A percentile compares a stretch with the other conserved stretches of the same genome.
phyloP scores from a whole-genome alignment of 176 grass and related monocot genomes.

The Juncus effusus region DNA sequence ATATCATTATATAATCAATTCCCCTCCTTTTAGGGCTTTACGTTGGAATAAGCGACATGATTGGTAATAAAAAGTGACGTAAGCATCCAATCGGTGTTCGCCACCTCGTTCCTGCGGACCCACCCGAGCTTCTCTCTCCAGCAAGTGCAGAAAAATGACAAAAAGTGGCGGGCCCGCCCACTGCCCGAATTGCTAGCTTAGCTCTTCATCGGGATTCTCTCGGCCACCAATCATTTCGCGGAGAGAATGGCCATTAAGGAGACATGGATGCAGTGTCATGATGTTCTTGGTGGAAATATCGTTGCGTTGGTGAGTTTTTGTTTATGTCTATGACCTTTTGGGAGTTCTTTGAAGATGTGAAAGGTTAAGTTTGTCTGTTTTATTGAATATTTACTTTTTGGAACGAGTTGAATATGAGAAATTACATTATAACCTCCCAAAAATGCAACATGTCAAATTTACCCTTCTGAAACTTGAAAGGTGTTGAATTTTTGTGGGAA shows the following conservation, averaged over 20 bases:
- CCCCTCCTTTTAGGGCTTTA: slow-evolving; percentile 76
- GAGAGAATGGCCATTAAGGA: slow-evolving; percentile 94
- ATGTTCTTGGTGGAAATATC: slow-evolving; percentile 65
- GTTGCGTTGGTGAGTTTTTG: slow-evolving; percentile 75
- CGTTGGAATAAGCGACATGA: slow-evolving; percentile 81
- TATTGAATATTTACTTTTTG: no score
- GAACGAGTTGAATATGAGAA: no score
- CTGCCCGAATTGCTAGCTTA: slow-evolving; percentile 42
- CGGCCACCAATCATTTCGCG: slow-evolving; percentile 87
- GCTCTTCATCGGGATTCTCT: slow-evolving; percentile 83
- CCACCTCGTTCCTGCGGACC: slow-evolving; percentile 62
- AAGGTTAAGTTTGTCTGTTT: no score
- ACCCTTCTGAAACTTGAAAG: no score
- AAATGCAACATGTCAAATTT: no score
- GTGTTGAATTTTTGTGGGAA: no score
- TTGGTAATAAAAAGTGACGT: slow-evolving; percentile 62
- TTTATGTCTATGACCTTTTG: no score
- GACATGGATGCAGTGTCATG: slow-evolving; percentile 89
- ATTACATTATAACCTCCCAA: no score
- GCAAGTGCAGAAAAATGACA: slow-evolving; percentile 66
- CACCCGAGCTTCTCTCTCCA: slow-evolving; percentile 85
- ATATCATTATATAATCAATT: no score
- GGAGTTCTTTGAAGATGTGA: no score
- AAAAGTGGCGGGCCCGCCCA: slow-evolving; percentile 66
- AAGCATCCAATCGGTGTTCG: slow-evolving; percentile 63